These are phyloP conservation scores for Papiliotrema terrestris DNA, from an alignment of 1,284 basidiomycete species.

Conservation along the genomic window DNA sequence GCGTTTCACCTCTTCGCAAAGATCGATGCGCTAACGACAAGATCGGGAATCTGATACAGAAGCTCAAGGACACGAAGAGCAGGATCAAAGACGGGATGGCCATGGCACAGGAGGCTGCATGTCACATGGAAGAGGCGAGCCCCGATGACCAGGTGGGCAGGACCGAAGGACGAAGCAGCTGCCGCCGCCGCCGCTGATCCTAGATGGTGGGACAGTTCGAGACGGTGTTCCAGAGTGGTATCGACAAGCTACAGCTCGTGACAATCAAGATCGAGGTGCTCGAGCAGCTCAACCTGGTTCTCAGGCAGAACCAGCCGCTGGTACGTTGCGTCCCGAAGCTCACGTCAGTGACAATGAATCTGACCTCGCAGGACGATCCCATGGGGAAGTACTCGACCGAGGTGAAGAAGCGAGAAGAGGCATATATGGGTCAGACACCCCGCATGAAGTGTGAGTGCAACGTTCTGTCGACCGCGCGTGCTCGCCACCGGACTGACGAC, in stretches of 20 bases:
- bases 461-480: neutral
- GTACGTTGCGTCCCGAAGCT: neutral
- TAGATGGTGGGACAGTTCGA: slow-evolving; percentile 22
- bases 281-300: slow-evolving; percentile 56
- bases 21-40: neutral
- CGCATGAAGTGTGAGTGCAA: slow-evolving; percentile 21
- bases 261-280: slow-evolving; percentile 50
- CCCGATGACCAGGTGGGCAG: slow-evolving; percentile 22
- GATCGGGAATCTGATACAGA: neutral
- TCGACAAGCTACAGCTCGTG: slow-evolving; percentile 18
- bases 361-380: slow-evolving; percentile 13
- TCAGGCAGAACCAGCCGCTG: slow-evolving; percentile 39
- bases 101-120: slow-evolving; percentile 18
- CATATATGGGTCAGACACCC: slow-evolving; percentile 24
- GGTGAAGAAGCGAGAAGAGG: slow-evolving; percentile 7
- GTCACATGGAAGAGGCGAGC: slow-evolving; percentile 22
- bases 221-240: slow-evolving; percentile 6
- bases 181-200: neutral
- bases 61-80: neutral
- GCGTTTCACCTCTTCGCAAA: neutral
- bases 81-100: slow-evolving; percentile 20
- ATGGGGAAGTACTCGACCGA: slow-evolving; percentile 12
- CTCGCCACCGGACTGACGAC: neutral
- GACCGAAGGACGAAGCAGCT: neutral
- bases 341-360: neutral